A percentile compares a stretch with the other conserved stretches of the same genome.
Evolutionary conservation across 257 asterid species (phyloP).

Genomic region (Petrea volubilis): DNA sequence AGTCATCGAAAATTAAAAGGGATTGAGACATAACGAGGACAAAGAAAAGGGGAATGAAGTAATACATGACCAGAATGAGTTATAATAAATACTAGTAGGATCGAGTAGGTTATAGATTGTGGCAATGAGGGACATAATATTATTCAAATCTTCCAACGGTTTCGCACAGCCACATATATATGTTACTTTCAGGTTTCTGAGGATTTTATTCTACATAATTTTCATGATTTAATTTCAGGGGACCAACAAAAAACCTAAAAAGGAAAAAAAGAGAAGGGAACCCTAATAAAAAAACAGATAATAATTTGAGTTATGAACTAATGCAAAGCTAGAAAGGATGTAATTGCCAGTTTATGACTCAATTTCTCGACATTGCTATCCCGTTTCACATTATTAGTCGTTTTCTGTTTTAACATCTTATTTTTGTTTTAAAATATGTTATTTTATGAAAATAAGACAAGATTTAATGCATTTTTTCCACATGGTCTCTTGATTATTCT

Average conservation of each 20-base stretch:
- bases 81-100: not conserved
- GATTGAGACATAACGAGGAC: slow-evolving; percentile 16
- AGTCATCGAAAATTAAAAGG: not conserved
- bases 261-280: no score
- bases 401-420: no score
- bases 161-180: slow-evolving; percentile 27
- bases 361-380: no score
- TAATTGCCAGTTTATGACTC: no score
- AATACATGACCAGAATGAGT: no score
- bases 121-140: not conserved
- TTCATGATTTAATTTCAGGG: slow-evolving; percentile 9
- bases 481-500: no score
- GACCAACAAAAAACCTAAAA: not conserved
- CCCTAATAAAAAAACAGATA: no score
- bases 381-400: not conserved
- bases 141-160: not conserved
- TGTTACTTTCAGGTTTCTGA: slow-evolving; percentile 14
- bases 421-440: no score
- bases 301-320: not conserved
- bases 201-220: not conserved
- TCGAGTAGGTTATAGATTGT: slow-evolving; percentile 16
- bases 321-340: no score
- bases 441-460: no score
- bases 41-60: not conserved
- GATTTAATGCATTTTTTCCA: no score